phyloP scores from a whole-genome alignment of 768 basidiomycete species.

The Collybia nuda region DNA sequence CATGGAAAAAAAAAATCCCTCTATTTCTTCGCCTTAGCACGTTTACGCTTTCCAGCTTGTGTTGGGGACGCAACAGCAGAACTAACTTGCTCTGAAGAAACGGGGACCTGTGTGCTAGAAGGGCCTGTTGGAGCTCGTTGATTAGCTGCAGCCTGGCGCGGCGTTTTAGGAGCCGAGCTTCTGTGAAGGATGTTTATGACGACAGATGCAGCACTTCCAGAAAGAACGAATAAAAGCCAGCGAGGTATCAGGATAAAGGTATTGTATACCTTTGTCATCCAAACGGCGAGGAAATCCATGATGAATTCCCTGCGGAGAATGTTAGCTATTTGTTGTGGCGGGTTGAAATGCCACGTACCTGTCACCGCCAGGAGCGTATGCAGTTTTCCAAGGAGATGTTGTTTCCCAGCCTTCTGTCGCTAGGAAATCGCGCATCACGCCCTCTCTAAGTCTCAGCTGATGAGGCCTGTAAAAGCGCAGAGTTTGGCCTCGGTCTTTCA shows the following conservation, averaged over 20 bases:
- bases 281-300: constrained; percentile 56
- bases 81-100: neutral
- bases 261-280: constrained; percentile 52
- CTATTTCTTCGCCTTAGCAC: constrained; percentile 7
- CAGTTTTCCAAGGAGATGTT: constrained; percentile 66
- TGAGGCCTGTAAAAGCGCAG: constrained; percentile 80
- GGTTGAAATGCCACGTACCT: constrained; percentile 39
- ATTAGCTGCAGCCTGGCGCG: neutral
- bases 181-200: constrained; percentile 66
- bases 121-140: neutral
- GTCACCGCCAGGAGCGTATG: constrained; percentile 75
- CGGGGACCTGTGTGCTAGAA: neutral
- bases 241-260: constrained; percentile 56
- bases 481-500: constrained; percentile 68
- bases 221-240: constrained; percentile 66
- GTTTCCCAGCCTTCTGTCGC: constrained; percentile 59
- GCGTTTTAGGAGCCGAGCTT: constrained; percentile 8
- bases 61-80: constrained; percentile 7
- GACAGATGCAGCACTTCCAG: constrained; percentile 67
- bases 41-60: constrained; percentile 14
- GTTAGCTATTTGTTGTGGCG: neutral
- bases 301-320: constrained; percentile 57
- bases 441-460: constrained; percentile 58
- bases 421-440: constrained; percentile 66
- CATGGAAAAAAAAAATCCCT: neutral